Evolutionary conservation across 2,329 filamentous ascomycete genomes (phyloP), one percentile per base, ranked within the genome.

Genomic region (Metarhizium humberi): DNA sequence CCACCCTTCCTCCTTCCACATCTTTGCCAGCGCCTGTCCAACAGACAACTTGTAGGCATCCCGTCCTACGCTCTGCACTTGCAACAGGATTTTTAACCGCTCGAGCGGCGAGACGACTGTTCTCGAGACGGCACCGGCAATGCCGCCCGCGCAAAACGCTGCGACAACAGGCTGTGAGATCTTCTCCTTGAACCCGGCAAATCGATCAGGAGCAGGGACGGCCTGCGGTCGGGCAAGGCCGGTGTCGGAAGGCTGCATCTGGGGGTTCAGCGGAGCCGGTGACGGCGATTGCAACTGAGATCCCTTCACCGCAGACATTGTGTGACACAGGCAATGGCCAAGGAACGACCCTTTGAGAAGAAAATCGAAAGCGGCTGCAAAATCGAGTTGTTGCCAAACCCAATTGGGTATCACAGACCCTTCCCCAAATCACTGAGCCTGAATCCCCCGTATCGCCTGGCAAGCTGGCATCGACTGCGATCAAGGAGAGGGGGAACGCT

Each of bases 1-100:
- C 90, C 92, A 97, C 54, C 94, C 94, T 73, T 99, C 94, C 69
- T 99, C 94, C 63, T 79, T 85, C 86, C 92, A 96, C 87, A 99
- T 99, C 73, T 99, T 99, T 46, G 76, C 81, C 60, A 99, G 77
- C 4, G 90, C 94, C 73, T 95, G 90, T 63, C 85, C 84, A 56
- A 97, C 90, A 16, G 91, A 94, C 70, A 96, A 78, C 69, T 94
- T 92, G 74, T 99, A 99, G 67, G 96, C 92, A 63, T 90, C 88
- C 66, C 91, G 85, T 18, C 92, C 92, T 51, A 81, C 88, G 67
- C 88, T 95, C 75, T 99, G 94, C 32, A 99, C 81, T 70, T 99
- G 94, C 70, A 96, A 91, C n/a, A 99, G 78, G 63, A 99, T 99
- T 76, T 99, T 97, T 57, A 99, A 79, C 60, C 94, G 85, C 73